These are phyloP conservation scores for Ophiocordyceps camponoti-leonardi DNA, from an alignment of 2,329 filamentous ascomycete genomes.

Conservation along the genomic window DNA sequence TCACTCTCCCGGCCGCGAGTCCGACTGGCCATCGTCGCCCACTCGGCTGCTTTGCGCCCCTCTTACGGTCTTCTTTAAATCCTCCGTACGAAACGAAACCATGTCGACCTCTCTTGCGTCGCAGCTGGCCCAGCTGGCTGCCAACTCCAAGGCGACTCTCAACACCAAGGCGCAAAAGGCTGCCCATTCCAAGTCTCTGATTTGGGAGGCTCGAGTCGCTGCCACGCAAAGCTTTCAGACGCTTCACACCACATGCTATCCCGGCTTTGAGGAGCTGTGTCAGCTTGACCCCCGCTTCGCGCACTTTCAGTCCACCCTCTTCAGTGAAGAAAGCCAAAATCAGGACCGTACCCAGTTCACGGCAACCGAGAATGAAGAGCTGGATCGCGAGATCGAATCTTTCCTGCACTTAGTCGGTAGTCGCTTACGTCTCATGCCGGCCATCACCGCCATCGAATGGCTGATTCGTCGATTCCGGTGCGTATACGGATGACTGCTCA, in stretches of 20 bases:
- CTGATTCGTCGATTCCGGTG: conserved; percentile 79
- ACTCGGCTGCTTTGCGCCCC: neutral
- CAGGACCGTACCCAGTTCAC: conserved; percentile 81
- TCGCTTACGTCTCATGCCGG: conserved; percentile 66
- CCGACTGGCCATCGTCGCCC: neutral
- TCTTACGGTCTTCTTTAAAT: neutral
- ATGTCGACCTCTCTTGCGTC: conserved; percentile 82
- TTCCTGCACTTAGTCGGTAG: conserved; percentile 70
- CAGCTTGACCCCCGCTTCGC: conserved; percentile 66
- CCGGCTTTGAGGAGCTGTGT: conserved; percentile 86
- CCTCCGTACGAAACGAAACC: conserved; percentile 2
- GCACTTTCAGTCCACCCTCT: conserved; percentile 60
- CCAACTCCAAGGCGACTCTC: conserved; percentile 75
- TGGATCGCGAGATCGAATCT: conserved; percentile 60
- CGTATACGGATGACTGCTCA: conserved; percentile 7
- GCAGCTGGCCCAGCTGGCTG: conserved; percentile 85
- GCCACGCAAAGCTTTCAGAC: conserved; percentile 80
- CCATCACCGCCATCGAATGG: conserved; percentile 89
- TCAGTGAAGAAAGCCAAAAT: conserved; percentile 82
- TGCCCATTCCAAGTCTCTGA: conserved; percentile 82
- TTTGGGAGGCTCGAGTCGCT: conserved; percentile 77
- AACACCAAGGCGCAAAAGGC: conserved; percentile 87
- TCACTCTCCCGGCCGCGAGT: neutral
- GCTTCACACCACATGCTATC: conserved; percentile 69
- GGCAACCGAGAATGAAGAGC: conserved; percentile 59